Evolutionary conservation across 805 yeast genomes (phyloP).

Genomic region (Wickerhamomyces kurtzmanii): DNA sequence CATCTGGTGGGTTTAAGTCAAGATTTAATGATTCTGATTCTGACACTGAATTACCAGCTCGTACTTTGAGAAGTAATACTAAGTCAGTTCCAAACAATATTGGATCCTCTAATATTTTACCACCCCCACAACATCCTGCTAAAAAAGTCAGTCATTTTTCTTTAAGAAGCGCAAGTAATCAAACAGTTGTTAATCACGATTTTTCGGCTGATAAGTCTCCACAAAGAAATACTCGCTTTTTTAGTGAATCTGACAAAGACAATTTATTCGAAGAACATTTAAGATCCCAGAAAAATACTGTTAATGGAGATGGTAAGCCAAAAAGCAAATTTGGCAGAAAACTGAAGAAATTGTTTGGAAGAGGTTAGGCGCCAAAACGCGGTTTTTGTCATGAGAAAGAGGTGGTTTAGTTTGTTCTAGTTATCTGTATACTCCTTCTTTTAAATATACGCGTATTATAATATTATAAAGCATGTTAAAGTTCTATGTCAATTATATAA

Average conservation of each 20-base stretch:
- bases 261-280: constrained; percentile 2
- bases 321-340: constrained; percentile 23
- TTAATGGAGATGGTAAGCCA: constrained; percentile 16
- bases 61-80: constrained; percentile 1
- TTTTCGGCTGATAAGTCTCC: constrained; percentile 18
- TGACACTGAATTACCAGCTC: constrained; percentile 29
- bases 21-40: constrained; percentile 59
- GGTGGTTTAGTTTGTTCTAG: too few relatives aligned
- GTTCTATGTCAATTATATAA: too few relatives aligned
- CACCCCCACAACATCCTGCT: constrained; percentile 11
- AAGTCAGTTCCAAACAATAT: constrained; percentile 9
- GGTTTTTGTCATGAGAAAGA: too few relatives aligned
- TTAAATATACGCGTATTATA: too few relatives aligned
- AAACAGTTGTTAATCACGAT: constrained; percentile 4
- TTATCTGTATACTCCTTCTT: too few relatives aligned
- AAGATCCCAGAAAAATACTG: background rate
- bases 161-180: constrained; percentile 17
- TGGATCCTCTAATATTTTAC: too few relatives aligned
- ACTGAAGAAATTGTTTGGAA: constrained; percentile 30
- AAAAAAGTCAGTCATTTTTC: constrained; percentile 15
- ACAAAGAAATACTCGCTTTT: constrained; percentile 16
- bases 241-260: constrained; percentile 16
- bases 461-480: too few relatives aligned
- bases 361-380: too few relatives aligned
- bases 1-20: constrained; percentile 30